Evolutionary conservation across 176 grass and related monocot genomes (phyloP).

Genomic region (Carex littledalei): DNA sequence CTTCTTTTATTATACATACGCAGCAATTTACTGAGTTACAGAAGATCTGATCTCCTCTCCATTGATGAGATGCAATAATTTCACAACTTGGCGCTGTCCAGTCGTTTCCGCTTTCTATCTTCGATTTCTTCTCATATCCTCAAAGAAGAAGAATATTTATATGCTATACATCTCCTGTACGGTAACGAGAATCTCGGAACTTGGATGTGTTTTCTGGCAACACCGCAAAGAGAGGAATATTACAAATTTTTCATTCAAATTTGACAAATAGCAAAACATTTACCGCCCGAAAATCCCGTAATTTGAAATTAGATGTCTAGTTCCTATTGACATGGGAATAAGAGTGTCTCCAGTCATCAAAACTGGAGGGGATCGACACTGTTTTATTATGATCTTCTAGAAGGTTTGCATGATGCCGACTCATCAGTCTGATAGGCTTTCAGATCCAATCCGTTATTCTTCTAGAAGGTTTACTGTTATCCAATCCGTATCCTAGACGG

Average conservation of each 20-base stretch:
- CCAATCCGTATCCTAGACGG: no score
- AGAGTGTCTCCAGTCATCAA: background rate
- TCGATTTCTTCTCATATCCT: no score
- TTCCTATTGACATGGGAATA: background rate
- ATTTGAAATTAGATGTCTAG: no score
- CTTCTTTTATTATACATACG: no score
- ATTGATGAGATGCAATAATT: background rate
- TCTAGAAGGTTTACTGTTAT: no score
- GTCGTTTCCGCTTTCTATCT: background rate
- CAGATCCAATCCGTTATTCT: conserved; percentile 1
- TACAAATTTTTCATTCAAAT: background rate
- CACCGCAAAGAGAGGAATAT: background rate
- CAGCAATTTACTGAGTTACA: background rate
- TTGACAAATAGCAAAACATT: background rate
- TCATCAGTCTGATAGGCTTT: conserved; percentile 2
- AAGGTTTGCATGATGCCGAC: conserved; percentile 22
- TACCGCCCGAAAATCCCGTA: no score
- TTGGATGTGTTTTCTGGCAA: background rate
- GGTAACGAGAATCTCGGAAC: background rate
- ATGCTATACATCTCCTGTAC: background rate
- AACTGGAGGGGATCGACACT: background rate
- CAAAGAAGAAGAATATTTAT: background rate
- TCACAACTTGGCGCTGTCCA: background rate
- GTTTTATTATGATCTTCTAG: background rate
- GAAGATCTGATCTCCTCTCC: background rate